Conservation (phyloP, 176 grass and related monocot genomes). For the Triticum dicoccoides region DNA sequence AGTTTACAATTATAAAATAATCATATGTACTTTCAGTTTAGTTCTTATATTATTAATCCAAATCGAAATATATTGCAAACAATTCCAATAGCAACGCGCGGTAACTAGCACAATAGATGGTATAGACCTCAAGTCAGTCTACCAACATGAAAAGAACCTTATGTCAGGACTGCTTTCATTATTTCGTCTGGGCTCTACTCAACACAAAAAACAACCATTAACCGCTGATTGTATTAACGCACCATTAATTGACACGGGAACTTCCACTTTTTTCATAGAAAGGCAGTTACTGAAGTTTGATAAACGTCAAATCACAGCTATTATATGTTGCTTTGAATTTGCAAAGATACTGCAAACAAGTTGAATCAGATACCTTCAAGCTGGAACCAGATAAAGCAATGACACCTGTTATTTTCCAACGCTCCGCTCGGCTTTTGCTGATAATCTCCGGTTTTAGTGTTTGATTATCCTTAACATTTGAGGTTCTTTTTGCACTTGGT, state of each 20-base stretch:
- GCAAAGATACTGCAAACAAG: slow-evolving; percentile 10
- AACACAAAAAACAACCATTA: neutral
- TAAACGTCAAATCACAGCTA: neutral
- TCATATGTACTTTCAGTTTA: no score
- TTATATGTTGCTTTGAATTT: neutral
- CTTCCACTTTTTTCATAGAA: neutral
- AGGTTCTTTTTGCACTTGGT: slow-evolving; percentile 34
- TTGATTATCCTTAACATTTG: slow-evolving; percentile 39
- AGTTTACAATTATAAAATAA: no score
- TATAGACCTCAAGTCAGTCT: neutral
- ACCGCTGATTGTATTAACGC: neutral
- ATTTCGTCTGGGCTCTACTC: neutral
- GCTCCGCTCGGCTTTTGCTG: slow-evolving; percentile 53
- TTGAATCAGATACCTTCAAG: slow-evolving; percentile 62
- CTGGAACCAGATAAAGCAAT: slow-evolving; percentile 60
- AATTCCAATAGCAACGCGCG: no score
- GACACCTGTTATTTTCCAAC: slow-evolving; percentile 80
- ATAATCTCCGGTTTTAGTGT: slow-evolving; percentile 36
- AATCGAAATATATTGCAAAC: no score
- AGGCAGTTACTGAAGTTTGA: neutral
- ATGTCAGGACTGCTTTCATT: neutral
- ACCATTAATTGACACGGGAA: neutral
- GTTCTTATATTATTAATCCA: no score
- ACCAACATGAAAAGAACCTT: neutral
- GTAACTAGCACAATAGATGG: neutral